These are phyloP conservation scores for Erythrobasidium yunnanense DNA, from an alignment of 768 basidiomycete species.

Conservation along the genomic window DNA sequence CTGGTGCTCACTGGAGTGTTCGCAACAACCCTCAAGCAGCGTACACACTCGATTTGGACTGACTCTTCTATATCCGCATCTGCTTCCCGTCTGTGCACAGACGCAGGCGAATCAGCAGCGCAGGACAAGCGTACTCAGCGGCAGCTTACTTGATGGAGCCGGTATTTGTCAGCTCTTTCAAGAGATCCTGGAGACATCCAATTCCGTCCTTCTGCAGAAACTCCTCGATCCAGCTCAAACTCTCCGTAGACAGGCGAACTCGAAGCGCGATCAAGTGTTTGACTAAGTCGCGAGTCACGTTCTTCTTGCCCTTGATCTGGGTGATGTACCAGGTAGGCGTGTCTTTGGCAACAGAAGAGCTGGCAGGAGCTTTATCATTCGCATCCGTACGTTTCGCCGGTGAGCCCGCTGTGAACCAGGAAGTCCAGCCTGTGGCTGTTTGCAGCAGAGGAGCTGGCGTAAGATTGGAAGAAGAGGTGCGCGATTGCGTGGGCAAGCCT, in stretches of 20 bases:
- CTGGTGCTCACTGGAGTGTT: constrained; percentile 62
- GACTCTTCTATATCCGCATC: constrained; percentile 57
- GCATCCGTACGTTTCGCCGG: constrained; percentile 45
- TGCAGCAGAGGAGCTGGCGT: constrained; percentile 48
- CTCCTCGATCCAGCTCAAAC: constrained; percentile 62
- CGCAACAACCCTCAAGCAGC: constrained; percentile 66
- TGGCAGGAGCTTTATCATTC: constrained; percentile 33
- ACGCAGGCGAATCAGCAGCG: constrained; percentile 52
- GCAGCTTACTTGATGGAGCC: constrained; percentile 53
- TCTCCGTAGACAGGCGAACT: constrained; percentile 73
- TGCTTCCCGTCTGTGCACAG: constrained; percentile 52
- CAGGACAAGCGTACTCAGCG: constrained; percentile 60
- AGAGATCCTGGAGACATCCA: constrained; percentile 51
- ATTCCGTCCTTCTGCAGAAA: constrained; percentile 63
- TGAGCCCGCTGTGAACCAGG: constrained; percentile 61
- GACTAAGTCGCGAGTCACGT: constrained; percentile 53
- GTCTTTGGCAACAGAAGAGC: constrained; percentile 29
- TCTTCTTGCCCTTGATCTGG: constrained; percentile 46
- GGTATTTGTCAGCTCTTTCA: constrained; percentile 57
- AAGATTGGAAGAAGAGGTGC: no score
- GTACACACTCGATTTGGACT: constrained; percentile 61
- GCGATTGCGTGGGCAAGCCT: no score
- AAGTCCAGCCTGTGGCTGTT: constrained; percentile 50
- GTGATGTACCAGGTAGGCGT: constrained; percentile 55
- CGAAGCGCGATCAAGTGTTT: constrained; percentile 73